A percentile compares a stretch with the other conserved stretches of the same genome.
phyloP scores from a whole-genome alignment of 2,329 filamentous ascomycete species.

The Aspergillus piperis region DNA sequence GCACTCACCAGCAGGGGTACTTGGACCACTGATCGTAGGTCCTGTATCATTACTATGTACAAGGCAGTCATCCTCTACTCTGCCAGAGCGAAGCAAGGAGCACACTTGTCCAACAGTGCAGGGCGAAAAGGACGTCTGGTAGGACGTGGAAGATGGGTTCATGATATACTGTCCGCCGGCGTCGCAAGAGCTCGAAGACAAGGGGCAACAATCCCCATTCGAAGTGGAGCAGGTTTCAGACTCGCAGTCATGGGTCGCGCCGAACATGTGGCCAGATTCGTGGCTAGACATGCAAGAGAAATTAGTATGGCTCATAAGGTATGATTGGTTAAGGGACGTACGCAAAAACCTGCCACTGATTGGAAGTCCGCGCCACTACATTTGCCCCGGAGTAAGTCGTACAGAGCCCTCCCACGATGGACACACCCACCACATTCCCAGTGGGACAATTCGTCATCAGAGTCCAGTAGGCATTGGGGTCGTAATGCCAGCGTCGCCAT shows the following conservation, averaged over 20 bases:
- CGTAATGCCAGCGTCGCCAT: conserved; percentile 73
- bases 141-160: conserved; percentile 55
- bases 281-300: conserved; percentile 49
- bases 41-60: conserved; percentile 60
- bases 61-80: conserved; percentile 70
- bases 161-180: conserved; percentile 69
- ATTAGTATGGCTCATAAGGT: rapidly evolving
- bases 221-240: conserved; percentile 57
- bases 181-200: conserved; percentile 66
- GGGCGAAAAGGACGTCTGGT: conserved; percentile 75
- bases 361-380: conserved; percentile 78
- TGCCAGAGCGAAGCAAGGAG: conserved; percentile 70
- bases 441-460: conserved; percentile 78
- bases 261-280: conserved; percentile 90
- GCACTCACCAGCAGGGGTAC: conserved; percentile 49
- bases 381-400: conserved; percentile 57
- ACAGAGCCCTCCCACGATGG: conserved; percentile 79
- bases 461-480: conserved; percentile 89
- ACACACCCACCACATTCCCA: conserved; percentile 78
- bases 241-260: conserved; percentile 62
- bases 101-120: conserved; percentile 90
- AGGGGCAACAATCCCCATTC: conserved; percentile 71
- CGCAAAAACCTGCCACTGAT: conserved; percentile 92
- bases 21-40: too few species aligned
- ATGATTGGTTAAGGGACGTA: conserved; percentile 13